These are phyloP conservation scores for Thuidium tamariscinum DNA, from an alignment of 225 moss, liverwort and hornwort species.

Conservation along the genomic window DNA sequence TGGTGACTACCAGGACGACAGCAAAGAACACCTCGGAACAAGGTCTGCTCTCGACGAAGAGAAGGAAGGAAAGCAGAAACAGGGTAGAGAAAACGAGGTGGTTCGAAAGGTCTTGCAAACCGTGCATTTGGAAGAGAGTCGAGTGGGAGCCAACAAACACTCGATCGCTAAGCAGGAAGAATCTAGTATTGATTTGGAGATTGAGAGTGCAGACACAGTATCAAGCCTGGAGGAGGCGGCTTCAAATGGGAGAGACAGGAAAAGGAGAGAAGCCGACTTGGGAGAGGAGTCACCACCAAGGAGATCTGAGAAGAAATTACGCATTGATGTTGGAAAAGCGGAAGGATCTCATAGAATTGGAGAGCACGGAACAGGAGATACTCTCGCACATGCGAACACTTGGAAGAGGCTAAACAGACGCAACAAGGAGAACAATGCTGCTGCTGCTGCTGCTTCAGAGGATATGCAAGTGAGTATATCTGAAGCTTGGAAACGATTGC, in stretches of 20 bases:
- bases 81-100: not conserved
- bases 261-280: constrained; percentile 11
- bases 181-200: not conserved
- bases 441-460: not conserved
- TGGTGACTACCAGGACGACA: not conserved
- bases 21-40: not conserved
- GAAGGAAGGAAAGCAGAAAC: not conserved
- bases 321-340: not conserved
- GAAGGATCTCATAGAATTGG: not conserved
- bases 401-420: constrained; percentile 22
- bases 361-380: not conserved
- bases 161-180: not conserved
- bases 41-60: not conserved
- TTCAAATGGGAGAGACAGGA: constrained; percentile 6
- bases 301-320: constrained; percentile 15
- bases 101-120: constrained; percentile 23
- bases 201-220: not conserved
- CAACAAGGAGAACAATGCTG: not conserved
- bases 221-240: not conserved
- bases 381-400: not conserved
- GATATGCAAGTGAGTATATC: constrained; percentile 32
- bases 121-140: not conserved
- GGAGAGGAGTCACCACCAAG: not conserved
- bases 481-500: constrained; percentile 53
- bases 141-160: not conserved